phyloP scores from a whole-genome alignment of 257 asterid genomes.

The Phtheirospermum japonicum region DNA sequence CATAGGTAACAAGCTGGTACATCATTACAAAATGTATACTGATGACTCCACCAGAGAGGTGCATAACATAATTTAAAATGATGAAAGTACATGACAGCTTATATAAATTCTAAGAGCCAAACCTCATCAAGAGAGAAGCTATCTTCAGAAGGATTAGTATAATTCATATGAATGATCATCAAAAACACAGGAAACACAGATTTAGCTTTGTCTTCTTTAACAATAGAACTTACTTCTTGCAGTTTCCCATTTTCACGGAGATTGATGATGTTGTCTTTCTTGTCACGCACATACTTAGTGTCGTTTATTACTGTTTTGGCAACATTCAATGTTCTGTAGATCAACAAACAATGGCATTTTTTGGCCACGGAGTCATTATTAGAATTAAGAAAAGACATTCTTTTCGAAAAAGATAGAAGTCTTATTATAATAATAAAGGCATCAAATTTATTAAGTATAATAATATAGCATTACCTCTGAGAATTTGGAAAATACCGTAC shows the following conservation, averaged over 20 bases:
- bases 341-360: conserved; percentile 31
- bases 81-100: no score
- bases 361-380: not conserved
- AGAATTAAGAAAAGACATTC: conserved; percentile 5
- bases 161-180: no score
- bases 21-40: no score
- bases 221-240: conserved; percentile 64
- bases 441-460: conserved; percentile 17
- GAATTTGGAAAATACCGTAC: conserved; percentile 79
- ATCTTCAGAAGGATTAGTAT: conserved; percentile 14
- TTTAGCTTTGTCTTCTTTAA: not conserved
- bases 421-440: conserved; percentile 6
- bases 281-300: conserved; percentile 66
- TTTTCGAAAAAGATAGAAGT: conserved; percentile 2
- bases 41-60: no score
- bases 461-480: conserved; percentile 52
- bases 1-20: no score
- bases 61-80: no score
- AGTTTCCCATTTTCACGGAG: conserved; percentile 69
- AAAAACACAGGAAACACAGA: conserved; percentile 13
- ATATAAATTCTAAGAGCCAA: no score
- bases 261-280: conserved; percentile 62
- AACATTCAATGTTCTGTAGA: conserved; percentile 61
- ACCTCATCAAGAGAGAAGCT: conserved; percentile 1
- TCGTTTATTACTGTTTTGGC: conserved; percentile 76